A percentile compares a stretch with the other conserved stretches of the same genome.
Evolutionary conservation across 768 basidiomycete species (phyloP).

Genomic region (Pilatotrama ljubarskyi): DNA sequence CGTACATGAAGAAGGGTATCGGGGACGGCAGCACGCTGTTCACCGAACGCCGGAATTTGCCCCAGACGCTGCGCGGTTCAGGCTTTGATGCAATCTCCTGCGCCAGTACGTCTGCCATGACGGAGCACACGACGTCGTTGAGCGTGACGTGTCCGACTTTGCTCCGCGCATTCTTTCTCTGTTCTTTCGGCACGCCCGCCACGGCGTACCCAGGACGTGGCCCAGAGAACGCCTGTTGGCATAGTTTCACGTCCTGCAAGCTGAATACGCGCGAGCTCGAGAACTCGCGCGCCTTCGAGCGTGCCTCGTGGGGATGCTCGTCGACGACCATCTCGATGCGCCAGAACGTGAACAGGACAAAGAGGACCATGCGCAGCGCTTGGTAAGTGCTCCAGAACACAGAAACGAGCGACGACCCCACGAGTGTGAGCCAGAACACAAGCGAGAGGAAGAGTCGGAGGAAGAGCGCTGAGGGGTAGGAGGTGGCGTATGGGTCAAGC

Average conservation of each 20-base stretch:
- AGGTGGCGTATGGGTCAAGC: conserved; percentile 19
- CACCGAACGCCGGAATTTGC: conserved; percentile 5
- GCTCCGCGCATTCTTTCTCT: conserved; percentile 13
- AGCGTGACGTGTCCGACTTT: conserved; percentile 25
- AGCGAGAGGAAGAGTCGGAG: conserved; percentile 17
- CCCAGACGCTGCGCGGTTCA: conserved; percentile 2
- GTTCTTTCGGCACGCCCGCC: conserved; percentile 20
- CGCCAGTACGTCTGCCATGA: conserved; percentile 27
- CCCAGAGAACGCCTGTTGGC: conserved; percentile 28
- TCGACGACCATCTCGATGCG: conserved; percentile 28
- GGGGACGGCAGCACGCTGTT: conserved; percentile 21
- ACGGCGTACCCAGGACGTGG: conserved; percentile 18
- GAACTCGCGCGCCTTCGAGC: conserved; percentile 18
- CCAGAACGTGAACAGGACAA: conserved; percentile 27
- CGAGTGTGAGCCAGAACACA: conserved; percentile 20
- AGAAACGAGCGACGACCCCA: conserved; percentile 1
- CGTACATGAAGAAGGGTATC: conserved; percentile 26
- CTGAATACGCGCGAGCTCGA: conserved; percentile 24
- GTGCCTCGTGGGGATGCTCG: conserved; percentile 6
- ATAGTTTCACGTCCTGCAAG: conserved; percentile 24
- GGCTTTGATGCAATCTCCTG: conserved; percentile 15
- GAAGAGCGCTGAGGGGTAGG: conserved; percentile 14
- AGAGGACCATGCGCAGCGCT: conserved; percentile 8
- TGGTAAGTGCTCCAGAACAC: conserved; percentile 24
- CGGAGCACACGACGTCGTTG: conserved; percentile 28